Evolutionary conservation across 495 filamentous ascomycete species (phyloP), one percentile per base, ranked within the genome.

Genomic region (Aspergillus incahuasiensis): DNA sequence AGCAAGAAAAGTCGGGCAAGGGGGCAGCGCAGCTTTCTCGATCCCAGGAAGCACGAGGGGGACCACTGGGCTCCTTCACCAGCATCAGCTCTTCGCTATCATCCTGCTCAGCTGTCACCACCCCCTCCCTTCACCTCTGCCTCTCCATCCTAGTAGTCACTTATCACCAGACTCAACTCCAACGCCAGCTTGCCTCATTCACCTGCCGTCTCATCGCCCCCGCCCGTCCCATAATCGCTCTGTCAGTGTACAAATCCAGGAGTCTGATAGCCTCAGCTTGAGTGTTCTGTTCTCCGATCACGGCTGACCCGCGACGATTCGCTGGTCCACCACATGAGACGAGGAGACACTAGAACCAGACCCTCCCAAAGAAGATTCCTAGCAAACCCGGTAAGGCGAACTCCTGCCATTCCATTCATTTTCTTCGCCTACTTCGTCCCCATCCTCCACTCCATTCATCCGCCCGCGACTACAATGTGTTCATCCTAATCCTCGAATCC

Each of bases 401-500:
- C 22, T 52, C 48, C 57, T 52, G 54, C 50, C 51, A 45, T 34
- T 24, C 24, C 51, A 55, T 51, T 54, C 41, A 48, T 49, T 51
- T 25, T 57, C 50, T 30, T 49, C 52, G 54, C 39, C 52, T 38
- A 42, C 38, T 22, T 35, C 44, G 19, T 57, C 43, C n/a, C 52
- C 52, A 49, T 54, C 58, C 41, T 52, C 48, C 12, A 35, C 58
- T 51, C 51, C 44, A 46, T 42, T 57, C 54, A 43, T 55, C 56
- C 34, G 48, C 48, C 34, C 54, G 56, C 60, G 58, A 63, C 64
- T 62, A 66, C 57, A 63, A 66, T 58, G 63, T 60, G 59, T 62
- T 60, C 67, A 70, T 63, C 62, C 65, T 64, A 57, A 66, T 68
- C 40, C 44, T 52, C 47, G 40, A 54, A 44, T 46, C 53, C 51